Evolutionary conservation across 169 alveolate species (phyloP), one percentile per base, ranked within the genome.

Genomic region (Plasmodium fragile): DNA sequence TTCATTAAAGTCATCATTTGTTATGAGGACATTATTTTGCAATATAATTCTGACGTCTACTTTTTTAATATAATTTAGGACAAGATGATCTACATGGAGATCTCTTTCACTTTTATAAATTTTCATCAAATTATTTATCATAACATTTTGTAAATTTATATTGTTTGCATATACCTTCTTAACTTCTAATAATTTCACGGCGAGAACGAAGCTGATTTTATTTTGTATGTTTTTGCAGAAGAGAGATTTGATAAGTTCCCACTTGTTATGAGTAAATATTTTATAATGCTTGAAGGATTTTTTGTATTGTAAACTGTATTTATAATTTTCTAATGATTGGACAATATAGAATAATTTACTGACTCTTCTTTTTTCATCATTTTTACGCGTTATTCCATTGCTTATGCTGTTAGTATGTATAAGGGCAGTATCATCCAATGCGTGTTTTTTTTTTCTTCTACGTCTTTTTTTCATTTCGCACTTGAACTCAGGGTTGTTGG

Each of bases 61-160:
- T 22, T 87, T 87, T 53, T 87, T 55, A 10, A 87, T 87, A 52
- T 34, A 87, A 78, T 65, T 75, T 53, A 87, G 41, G 59, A 87
- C 32, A 45, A 53, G 69, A 45, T 87, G 30, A 78, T 87, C 73
- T 59, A 77, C 65, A 45, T 75, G 85, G 65, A 87, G 70, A 87
- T 87, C 81, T 55, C 39, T 87, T 78, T 87, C 93, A 2, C 89
- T 87, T 77, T 77, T 77, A 77, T 87, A 87, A 77, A 87, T 87
- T 87, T 78, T 87, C 80, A 87, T 87, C 69, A 87, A 79, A 59
- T 87, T 87, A 77, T 87, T 87, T 32, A 87, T 87, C 85, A 87
- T 75, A 75, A 78, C 28, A 87, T 87, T 87, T 87, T 87, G 93
- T 39, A 87, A 78, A 36, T 59, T 52, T 22, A 45, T 45, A 77